Conservation (phyloP, 331 rosid genomes). For the Malus hybrid region DNA sequence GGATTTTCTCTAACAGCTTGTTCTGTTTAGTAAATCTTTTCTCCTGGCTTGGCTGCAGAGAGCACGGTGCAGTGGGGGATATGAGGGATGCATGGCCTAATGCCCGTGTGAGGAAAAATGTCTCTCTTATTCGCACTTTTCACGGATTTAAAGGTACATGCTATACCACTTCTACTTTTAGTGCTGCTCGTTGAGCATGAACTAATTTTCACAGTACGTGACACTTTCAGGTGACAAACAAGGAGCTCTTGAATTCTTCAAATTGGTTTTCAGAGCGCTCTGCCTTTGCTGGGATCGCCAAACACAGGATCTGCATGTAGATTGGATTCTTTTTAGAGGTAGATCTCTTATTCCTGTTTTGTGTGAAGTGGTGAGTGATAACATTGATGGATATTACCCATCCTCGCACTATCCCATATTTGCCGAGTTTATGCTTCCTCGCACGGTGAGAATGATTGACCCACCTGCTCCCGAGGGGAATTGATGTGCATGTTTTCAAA, state of each 20-base stretch:
- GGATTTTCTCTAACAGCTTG: not conserved
- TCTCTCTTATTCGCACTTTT: slow-evolving; percentile 75
- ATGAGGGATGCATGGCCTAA: slow-evolving; percentile 98
- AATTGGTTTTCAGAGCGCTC: slow-evolving; percentile 85
- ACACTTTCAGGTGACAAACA: slow-evolving; percentile 75
- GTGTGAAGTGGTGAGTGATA: slow-evolving; percentile 85
- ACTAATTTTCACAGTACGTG: slow-evolving; percentile 3
- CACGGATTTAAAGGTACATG: slow-evolving; percentile 91
- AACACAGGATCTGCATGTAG: slow-evolving; percentile 92
- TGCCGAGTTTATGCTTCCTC: slow-evolving; percentile 95
- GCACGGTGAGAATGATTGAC: slow-evolving; percentile 71
- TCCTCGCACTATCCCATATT: slow-evolving; percentile 90
- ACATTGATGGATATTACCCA: slow-evolving; percentile 80
- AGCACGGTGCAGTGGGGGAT: slow-evolving; percentile 96
- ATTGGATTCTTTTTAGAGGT: slow-evolving; percentile 99
- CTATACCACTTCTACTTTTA: slow-evolving; percentile 1
- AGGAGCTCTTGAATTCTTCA: slow-evolving; percentile 81
- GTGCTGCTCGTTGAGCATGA: not conserved
- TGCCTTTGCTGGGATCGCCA: slow-evolving; percentile 99
- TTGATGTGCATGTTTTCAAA: slow-evolving; percentile 16
- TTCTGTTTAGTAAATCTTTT: not conserved
- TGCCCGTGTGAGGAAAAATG: slow-evolving; percentile 84
- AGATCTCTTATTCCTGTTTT: slow-evolving; percentile 85
- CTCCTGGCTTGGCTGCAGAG: slow-evolving; percentile 44
- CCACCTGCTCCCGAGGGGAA: slow-evolving; percentile 52